A percentile compares a stretch with the other conserved stretches of the same genome.
These are phyloP conservation scores for Lactarius indigo DNA, from an alignment of 768 basidiomycete genomes.

Conservation along the genomic window DNA sequence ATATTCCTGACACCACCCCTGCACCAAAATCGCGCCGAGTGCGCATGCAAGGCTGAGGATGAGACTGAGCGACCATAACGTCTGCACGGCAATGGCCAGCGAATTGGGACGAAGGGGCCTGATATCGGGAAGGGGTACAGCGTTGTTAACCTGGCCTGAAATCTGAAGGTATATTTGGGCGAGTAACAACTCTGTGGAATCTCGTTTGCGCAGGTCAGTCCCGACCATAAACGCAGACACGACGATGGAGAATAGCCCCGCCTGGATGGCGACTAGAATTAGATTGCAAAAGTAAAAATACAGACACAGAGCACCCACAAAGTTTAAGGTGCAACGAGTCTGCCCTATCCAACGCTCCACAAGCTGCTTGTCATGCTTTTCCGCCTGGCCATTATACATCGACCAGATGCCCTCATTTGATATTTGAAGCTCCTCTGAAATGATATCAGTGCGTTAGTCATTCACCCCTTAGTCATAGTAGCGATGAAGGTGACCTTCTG, in stretches of 20 bases:
- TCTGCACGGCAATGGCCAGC: constrained; percentile 4
- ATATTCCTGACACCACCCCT: constrained; percentile 20
- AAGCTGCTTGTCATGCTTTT: constrained; percentile 11
- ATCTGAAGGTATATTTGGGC: constrained; percentile 16
- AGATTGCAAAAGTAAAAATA: not conserved
- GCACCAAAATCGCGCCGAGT: constrained; percentile 9
- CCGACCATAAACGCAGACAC: constrained; percentile 7
- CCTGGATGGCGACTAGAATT: not conserved
- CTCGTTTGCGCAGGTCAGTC: not conserved
- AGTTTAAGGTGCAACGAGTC: not conserved
- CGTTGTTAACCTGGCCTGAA: not conserved
- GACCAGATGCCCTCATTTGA: constrained; percentile 12
- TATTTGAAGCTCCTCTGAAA: not conserved
- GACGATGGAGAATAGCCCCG: constrained; percentile 13
- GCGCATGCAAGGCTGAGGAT: constrained; percentile 13
- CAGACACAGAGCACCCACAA: constrained; percentile 1
- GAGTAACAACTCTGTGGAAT: constrained; percentile 3
- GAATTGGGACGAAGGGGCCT: not conserved
- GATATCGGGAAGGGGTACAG: not conserved
- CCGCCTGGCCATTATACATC: not conserved
- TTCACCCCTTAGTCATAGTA: not conserved
- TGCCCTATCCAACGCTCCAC: constrained; percentile 9
- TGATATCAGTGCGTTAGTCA: not conserved
- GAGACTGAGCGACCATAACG: constrained; percentile 20
- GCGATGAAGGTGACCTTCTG: not conserved